phyloP scores from a whole-genome alignment of 140 eudicot genomes.

The Ambrosia hybrid region DNA sequence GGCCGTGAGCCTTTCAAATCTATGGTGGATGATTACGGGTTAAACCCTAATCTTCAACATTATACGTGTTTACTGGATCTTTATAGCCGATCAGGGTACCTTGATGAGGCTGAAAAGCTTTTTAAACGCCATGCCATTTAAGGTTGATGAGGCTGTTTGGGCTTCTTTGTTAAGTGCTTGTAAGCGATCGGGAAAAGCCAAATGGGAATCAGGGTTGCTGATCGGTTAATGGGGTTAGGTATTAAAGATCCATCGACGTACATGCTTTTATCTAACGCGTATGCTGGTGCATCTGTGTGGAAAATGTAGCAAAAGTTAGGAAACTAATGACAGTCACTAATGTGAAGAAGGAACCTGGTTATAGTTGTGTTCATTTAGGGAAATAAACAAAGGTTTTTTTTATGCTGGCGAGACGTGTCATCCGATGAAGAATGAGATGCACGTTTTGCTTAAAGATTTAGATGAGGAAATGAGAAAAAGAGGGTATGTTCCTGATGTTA shows the following conservation, averaged over 20 bases:
- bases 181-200: slow-evolving; percentile 44
- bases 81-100: slow-evolving; percentile 69
- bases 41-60: slow-evolving; percentile 64
- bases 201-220: slow-evolving; percentile 63
- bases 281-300: slow-evolving; percentile 75
- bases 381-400: slow-evolving; percentile 49
- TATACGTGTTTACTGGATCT: slow-evolving; percentile 83
- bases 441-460: slow-evolving; percentile 50
- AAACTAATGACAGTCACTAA: slow-evolving; percentile 56
- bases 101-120: slow-evolving; percentile 63
- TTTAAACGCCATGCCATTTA: slow-evolving; percentile 61
- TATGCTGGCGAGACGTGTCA: slow-evolving; percentile 62
- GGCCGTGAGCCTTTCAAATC: slow-evolving; percentile 63
- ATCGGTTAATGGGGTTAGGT: slow-evolving; percentile 49
- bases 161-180: slow-evolving; percentile 71
- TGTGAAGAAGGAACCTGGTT: slow-evolving; percentile 60
- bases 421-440: slow-evolving; percentile 48
- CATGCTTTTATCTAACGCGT: slow-evolving; percentile 55
- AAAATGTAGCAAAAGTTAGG: slow-evolving; percentile 58
- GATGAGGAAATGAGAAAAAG: slow-evolving; percentile 68
- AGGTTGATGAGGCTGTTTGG: slow-evolving; percentile 84
- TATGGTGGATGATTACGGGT: slow-evolving; percentile 48
- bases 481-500: slow-evolving; percentile 74
- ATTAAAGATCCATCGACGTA: slow-evolving; percentile 63
- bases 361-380: slow-evolving; percentile 62